A percentile compares a stretch with the other conserved stretches of the same genome.
Conservation (phyloP, 2,329 filamentous ascomycete genomes). For the Hypoxylon sp. region DNA sequence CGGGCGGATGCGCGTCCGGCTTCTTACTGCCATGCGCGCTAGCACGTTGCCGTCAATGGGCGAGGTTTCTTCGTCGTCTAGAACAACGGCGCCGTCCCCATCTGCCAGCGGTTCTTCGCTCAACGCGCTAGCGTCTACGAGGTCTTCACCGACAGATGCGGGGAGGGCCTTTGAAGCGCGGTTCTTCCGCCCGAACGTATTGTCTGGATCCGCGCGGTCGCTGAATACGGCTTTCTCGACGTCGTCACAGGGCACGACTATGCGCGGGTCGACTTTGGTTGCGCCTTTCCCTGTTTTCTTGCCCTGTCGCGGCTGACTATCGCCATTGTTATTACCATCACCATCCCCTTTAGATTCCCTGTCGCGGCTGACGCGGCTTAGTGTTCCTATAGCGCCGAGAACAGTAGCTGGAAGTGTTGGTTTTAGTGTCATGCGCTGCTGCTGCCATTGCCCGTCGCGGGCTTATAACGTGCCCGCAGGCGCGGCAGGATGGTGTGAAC, state of each 20-base stretch:
- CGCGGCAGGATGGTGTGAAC: slow-evolving; percentile 68
- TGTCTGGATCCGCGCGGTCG: slow-evolving; percentile 60
- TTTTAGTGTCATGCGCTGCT: slow-evolving; percentile 38
- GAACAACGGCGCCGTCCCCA: slow-evolving; percentile 19
- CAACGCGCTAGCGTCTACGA: slow-evolving; percentile 60
- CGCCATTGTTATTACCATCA: background rate
- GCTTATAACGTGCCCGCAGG: slow-evolving; percentile 70
- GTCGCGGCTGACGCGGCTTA: slow-evolving; percentile 66
- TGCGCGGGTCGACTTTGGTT: slow-evolving; percentile 65
- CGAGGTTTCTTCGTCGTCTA: slow-evolving; percentile 18
- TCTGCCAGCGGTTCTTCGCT: background rate
- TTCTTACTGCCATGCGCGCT: slow-evolving; percentile 56
- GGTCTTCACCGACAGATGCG: slow-evolving; percentile 58
- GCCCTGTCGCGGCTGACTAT: background rate
- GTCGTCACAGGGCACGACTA: slow-evolving; percentile 64
- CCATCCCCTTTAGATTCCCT: slow-evolving; percentile 51
- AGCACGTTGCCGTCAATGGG: slow-evolving; percentile 43
- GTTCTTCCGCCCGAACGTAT: slow-evolving; percentile 62
- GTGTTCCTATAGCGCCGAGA: slow-evolving; percentile 67
- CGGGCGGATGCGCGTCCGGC: slow-evolving; percentile 56
- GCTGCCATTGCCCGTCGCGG: slow-evolving; percentile 52
- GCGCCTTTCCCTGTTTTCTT: slow-evolving; percentile 48
- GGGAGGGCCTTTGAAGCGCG: slow-evolving; percentile 58
- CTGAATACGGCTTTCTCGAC: slow-evolving; percentile 68
- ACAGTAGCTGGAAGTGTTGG: slow-evolving; percentile 66